Base-by-base conservation (phyloP, 495 filamentous ascomycete genomes). In the Neurospora cerealis region DNA sequence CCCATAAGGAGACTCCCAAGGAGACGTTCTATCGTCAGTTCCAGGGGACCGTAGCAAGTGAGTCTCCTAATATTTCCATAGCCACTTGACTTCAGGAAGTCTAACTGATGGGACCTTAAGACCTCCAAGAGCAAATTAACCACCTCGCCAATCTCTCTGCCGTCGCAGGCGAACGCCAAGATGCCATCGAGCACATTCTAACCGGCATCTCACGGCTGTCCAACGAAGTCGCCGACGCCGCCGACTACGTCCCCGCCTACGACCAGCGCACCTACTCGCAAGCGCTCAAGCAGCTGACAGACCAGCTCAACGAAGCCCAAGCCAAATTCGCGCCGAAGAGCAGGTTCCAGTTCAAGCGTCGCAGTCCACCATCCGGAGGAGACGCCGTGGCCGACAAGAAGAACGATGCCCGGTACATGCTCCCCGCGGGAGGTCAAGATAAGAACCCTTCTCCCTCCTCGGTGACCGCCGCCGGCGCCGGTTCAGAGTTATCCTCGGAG, bases 1-100 rank as follows among this genome's bases (percentile, higher is more conserved):
- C 24, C 69, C 70, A 77, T 74, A 62, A 82, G 78, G 76, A 82
- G 84, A 75, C 54, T 2, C 79, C 90, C 66, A 94, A 93, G 70
- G 91, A 93, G 76, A 86, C 87, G 10, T 95, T 96, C 85, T 93
- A 93, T 80, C 89, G 89, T 74, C 90, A 92, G 79, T 96, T 95
- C 75, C 91, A 92, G 73, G 86, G 89, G 80, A 88, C 91, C 80
- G 89, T 91, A 74, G 89, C 88, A 17, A 86, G 93, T 93, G 85
- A 74, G 81, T 66, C 15, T 62, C 17, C 6, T 9, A 32, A 5
- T 2, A 4, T 34, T 66, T 19, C 24, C 2, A 15, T n/a, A 48
- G 4, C 21, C 74, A 75, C 11, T 74, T 37, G 5, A 1, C n/a
- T 38, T 40, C 4, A 28, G 36, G 69, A 5, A 32, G 5, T 40